Evolutionary conservation across 768 basidiomycete genomes (phyloP).

Genomic region (Mycena kentingensis): DNA sequence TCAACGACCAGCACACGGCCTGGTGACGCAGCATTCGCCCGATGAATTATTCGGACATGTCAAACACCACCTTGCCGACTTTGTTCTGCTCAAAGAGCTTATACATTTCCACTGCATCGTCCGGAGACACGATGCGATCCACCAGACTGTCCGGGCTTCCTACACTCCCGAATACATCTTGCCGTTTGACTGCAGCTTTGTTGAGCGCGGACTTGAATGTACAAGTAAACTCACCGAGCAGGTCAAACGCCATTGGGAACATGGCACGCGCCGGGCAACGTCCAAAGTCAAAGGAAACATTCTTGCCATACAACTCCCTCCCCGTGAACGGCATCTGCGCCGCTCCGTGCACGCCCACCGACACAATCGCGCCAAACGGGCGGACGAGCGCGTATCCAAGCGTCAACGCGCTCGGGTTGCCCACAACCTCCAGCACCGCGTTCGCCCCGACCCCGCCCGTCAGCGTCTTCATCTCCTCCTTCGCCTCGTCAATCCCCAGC

Average conservation of each 20-base stretch:
- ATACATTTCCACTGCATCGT: constrained; percentile 60
- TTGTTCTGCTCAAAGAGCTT: constrained; percentile 69
- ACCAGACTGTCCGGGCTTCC: constrained; percentile 64
- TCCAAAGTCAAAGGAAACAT: constrained; percentile 79
- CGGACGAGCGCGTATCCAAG: constrained; percentile 72
- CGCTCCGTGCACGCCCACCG: constrained; percentile 71
- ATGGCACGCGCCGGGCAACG: constrained; percentile 79
- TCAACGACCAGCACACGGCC: too few species aligned
- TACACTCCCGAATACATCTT: constrained; percentile 74
- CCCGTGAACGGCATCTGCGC: constrained; percentile 57
- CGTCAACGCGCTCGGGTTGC: constrained; percentile 61
- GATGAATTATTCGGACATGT: constrained; percentile 70
- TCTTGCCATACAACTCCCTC: constrained; percentile 69
- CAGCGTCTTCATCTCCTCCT: constrained; percentile 49
- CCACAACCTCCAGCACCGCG: constrained; percentile 74
- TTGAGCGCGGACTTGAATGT: too few species aligned
- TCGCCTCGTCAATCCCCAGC: constrained; percentile 53
- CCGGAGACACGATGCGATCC: constrained; percentile 64
- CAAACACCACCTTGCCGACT: constrained; percentile 77
- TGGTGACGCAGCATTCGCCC: too few species aligned
- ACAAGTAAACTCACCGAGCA: constrained; percentile 46
- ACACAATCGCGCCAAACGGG: constrained; percentile 73
- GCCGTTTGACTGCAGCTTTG: constrained; percentile 58
- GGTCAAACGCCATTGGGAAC: constrained; percentile 69
- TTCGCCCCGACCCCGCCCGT: constrained; percentile 63